A percentile compares a stretch with the other conserved stretches of the same genome.
Evolutionary conservation across 371 early-diverging fungal genomes (phyloP).

Genomic region (Mortierella sp.): DNA sequence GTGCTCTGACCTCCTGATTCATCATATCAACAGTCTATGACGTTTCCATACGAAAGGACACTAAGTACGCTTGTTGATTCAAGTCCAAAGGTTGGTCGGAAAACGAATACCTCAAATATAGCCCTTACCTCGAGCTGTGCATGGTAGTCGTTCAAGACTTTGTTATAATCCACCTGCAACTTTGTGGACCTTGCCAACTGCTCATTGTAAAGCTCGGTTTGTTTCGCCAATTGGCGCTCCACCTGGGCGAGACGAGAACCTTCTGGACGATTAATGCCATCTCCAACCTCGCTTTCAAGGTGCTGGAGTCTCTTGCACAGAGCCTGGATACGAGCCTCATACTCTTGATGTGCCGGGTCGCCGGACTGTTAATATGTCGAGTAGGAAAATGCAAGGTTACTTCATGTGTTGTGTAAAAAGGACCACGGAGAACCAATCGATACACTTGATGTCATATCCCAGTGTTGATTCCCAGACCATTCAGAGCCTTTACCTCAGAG

Average conservation of each 20-base stretch:
- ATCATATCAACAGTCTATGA: constrained; percentile 76
- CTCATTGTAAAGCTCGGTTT: constrained; percentile 40
- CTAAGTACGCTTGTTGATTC: too few species aligned
- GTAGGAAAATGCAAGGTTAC: not conserved
- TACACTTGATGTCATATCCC: constrained; percentile 12
- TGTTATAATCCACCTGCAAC: constrained; percentile 62
- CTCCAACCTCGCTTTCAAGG: constrained; percentile 49
- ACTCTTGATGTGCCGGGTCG: constrained; percentile 61
- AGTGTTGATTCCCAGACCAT: constrained; percentile 34
- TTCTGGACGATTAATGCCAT: constrained; percentile 39
- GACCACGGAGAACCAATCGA: not conserved
- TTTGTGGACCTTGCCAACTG: constrained; percentile 31
- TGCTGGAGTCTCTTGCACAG: constrained; percentile 59
- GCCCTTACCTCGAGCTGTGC: constrained; percentile 77
- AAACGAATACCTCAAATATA: not conserved
- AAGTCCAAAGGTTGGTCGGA: too few species aligned
- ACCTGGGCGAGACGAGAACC: constrained; percentile 47
- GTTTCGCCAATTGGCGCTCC: constrained; percentile 47
- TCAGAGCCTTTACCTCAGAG: constrained; percentile 20
- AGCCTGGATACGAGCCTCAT: constrained; percentile 66
- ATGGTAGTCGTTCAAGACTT: constrained; percentile 66
- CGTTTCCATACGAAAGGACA: constrained; percentile 5
- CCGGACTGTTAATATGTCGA: constrained; percentile 3
- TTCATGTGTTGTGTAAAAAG: too few species aligned
- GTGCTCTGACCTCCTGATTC: constrained; percentile 74